These are phyloP conservation scores for Mucor circinelloides DNA, from an alignment of 371 early-diverging fungal genomes.

Conservation along the genomic window DNA sequence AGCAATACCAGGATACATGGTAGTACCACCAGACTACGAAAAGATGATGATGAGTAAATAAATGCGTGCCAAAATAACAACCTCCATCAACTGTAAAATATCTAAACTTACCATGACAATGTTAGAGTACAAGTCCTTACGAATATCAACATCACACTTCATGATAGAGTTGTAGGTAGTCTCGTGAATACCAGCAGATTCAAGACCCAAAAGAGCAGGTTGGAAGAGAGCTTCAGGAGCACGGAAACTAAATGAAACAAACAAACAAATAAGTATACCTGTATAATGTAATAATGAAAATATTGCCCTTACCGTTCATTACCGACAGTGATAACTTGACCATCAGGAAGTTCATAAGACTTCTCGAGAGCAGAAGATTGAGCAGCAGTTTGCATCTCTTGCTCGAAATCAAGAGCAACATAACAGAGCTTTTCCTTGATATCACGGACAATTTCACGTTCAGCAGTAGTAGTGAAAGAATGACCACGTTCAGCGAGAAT, in stretches of 20 bases:
- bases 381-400: conserved; percentile 97
- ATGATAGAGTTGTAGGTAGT: conserved; percentile 96
- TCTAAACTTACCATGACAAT: conserved; percentile 76
- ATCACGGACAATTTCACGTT: conserved; percentile 99
- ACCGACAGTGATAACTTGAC: conserved; percentile 98
- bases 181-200: conserved; percentile 93
- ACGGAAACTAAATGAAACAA: conserved; percentile 75
- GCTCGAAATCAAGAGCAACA: conserved; percentile 98
- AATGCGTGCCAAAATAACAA: conserved; percentile 60
- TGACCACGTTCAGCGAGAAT: conserved; percentile 99
- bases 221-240: conserved; percentile 99
- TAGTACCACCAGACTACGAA: conserved; percentile 74
- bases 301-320: conserved; percentile 76
- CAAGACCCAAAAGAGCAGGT: conserved; percentile 93
- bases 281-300: not conserved
- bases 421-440: conserved; percentile 99
- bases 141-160: conserved; percentile 98
- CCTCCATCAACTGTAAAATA: not conserved
- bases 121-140: conserved; percentile 96
- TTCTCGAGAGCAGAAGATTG: conserved; percentile 94
- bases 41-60: not conserved
- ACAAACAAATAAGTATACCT: conserved; percentile 3
- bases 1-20: conserved; percentile 96
- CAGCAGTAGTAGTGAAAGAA: conserved; percentile 99
- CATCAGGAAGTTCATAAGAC: conserved; percentile 99